Conservation (phyloP, 2,329 filamentous ascomycete genomes). For the Sarocladiaceae sp. region DNA sequence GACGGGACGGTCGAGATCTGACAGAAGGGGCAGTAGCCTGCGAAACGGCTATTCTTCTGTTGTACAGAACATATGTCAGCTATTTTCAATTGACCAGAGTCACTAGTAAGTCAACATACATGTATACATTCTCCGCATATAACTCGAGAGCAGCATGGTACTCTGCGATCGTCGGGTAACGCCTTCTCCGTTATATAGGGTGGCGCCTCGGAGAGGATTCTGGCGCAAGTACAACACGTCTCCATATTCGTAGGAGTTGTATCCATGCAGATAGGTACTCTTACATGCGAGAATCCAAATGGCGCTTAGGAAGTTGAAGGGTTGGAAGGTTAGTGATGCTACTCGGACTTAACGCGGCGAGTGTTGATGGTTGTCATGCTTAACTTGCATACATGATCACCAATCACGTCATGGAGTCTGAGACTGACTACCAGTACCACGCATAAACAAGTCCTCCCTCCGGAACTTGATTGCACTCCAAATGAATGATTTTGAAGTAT, state of each 20-base stretch:
- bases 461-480: no score
- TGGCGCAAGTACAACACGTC: constrained; percentile 68
- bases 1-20: constrained; percentile 63
- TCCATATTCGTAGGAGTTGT: constrained; percentile 25
- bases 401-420: constrained; percentile 13
- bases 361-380: neutral
- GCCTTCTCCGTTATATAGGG: constrained; percentile 56
- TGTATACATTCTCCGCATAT: constrained; percentile 70
- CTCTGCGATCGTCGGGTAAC: constrained; percentile 52
- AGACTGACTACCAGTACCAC: constrained; percentile 12
- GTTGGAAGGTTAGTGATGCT: neutral
- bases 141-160: constrained; percentile 65
- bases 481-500: neutral
- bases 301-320: neutral
- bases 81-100: neutral
- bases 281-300: no score
- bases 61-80: neutral
- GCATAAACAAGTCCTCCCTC: no score
- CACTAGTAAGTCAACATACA: constrained; percentile 34
- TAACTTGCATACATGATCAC: constrained; percentile 2
- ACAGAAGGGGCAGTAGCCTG: constrained; percentile 68
- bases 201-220: constrained; percentile 51
- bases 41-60: constrained; percentile 64
- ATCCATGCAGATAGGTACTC: no score
- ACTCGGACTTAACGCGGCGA: constrained; percentile 3